Evolutionary conservation across 805 yeast species (phyloP), one percentile per base, ranked within the genome.

Genomic region (Kazachstania africana): DNA sequence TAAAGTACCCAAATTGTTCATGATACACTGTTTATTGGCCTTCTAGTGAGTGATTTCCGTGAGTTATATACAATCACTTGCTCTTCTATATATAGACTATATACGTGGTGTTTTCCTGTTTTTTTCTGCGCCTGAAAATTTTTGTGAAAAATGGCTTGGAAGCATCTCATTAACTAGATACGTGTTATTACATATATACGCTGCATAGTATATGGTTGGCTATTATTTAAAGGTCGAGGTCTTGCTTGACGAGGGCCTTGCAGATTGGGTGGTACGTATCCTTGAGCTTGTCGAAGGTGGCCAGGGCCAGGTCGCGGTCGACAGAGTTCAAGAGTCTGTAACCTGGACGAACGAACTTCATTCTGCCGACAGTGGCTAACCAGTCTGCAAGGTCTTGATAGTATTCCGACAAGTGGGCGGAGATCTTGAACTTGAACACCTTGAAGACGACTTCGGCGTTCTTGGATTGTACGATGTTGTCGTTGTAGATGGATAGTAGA

Each of bases 261-360:
- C 94, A 83, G 42, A 85, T 84, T 24, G 95, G 94, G 52, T 85
- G 95, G 53, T 84, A 85, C 29, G 66, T 61, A 16, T 51, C 50
- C 50, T 75, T 71, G 48, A 65, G 67, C 50, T 67, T 67, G 29
- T 60, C 60, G 59, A 80, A 85, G 4, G 87, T 81, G 3, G 48
- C 49, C 10, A 75, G 45, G 0, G 95, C 95, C 40, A 77, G 61
- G 12, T 65, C 62, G 27, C 69, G 70, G 53, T 81, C 79, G 16
- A 77, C 88, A 5, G 58, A 47, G 47, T 72, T 69, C 39, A 85
- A 63, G 37, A 76, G 59, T 27, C 72, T 66, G 58, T 74, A 84
- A 4, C 91, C 83, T 19, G 95, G 94, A 55, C 95, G 70, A 16
- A 82, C 94, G 50, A 77, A 85, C 61, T 85, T 85, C 95, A 85